phyloP scores from a whole-genome alignment of 2,329 filamentous ascomycete species.

The Fusarium staphyleae region DNA sequence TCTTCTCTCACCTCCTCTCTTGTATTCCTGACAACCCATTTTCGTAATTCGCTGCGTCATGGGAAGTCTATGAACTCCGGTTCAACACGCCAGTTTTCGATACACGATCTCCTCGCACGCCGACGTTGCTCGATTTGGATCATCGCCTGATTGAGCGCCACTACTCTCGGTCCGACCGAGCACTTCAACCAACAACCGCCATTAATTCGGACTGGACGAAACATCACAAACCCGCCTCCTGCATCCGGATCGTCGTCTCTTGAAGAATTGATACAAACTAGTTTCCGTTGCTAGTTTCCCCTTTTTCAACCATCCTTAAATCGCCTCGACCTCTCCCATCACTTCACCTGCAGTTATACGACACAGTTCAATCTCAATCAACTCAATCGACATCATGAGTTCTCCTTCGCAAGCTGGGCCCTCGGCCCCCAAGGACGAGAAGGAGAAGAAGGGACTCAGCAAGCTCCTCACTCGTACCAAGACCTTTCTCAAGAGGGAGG shows the following conservation, averaged over 20 bases:
- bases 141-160: slow-evolving; percentile 14
- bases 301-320: background rate
- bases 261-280: slow-evolving; percentile 2
- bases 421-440: slow-evolving; percentile 44
- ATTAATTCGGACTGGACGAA: slow-evolving; percentile 9
- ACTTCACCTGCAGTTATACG: background rate
- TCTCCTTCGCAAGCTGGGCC: slow-evolving; percentile 51
- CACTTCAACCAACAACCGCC: slow-evolving; percentile 1
- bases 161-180: slow-evolving; percentile 20
- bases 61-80: slow-evolving; percentile 25
- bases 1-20: slow-evolving; percentile 10
- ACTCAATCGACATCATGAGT: slow-evolving; percentile 48
- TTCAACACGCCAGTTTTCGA: background rate
- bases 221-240: slow-evolving; percentile 14
- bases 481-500: slow-evolving; percentile 56
- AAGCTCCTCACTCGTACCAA: slow-evolving; percentile 58
- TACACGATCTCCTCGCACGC: slow-evolving; percentile 8
- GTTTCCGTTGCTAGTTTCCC: background rate
- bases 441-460: slow-evolving; percentile 56
- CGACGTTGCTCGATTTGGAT: slow-evolving; percentile 21
- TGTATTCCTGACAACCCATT: slow-evolving; percentile 12
- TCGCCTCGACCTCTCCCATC: background rate
- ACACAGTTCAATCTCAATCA: slow-evolving; percentile 2
- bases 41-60: slow-evolving; percentile 25
- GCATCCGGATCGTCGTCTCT: background rate